Conservation (phyloP, 2,329 filamentous ascomycete genomes). For the Geosmithia morbida region DNA sequence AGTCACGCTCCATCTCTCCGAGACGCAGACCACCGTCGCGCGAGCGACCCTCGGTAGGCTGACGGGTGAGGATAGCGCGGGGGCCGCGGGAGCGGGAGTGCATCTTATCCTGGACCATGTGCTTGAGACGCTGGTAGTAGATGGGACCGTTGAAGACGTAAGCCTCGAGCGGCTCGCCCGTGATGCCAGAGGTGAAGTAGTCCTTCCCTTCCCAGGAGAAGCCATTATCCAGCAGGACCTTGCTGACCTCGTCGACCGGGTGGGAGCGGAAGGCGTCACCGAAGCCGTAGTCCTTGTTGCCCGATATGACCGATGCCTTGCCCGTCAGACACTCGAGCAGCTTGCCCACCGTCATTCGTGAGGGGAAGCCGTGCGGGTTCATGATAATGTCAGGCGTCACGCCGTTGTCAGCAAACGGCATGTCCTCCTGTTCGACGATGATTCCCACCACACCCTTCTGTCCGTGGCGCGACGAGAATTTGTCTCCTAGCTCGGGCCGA, state of each 20-base stretch:
- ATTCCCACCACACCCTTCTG: conserved; percentile 97
- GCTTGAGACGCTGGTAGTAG: conserved; percentile 98
- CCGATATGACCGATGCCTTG: conserved; percentile 79
- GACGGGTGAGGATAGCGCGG: conserved; percentile 78
- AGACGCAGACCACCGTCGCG: conserved; percentile 82
- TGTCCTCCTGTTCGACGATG: conserved; percentile 90
- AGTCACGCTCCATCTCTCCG: conserved; percentile 98
- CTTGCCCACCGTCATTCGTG: conserved; percentile 98
- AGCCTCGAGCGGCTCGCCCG: conserved; percentile 81
- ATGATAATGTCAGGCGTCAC: conserved; percentile 98
- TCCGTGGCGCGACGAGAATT: conserved; percentile 95
- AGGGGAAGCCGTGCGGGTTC: conserved; percentile 99
- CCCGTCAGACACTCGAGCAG: conserved; percentile 90
- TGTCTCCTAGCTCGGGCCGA: conserved; percentile 89
- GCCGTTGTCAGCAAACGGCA: conserved; percentile 87
- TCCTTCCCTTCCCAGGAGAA: conserved; percentile 98
- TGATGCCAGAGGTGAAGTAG: conserved; percentile 88
- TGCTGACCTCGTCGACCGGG: conserved; percentile 77
- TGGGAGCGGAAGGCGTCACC: conserved; percentile 70
- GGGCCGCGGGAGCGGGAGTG: conserved; percentile 87
- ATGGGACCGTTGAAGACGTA: conserved; percentile 99
- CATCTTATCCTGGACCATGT: conserved; percentile 99
- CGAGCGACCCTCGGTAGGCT: conserved; percentile 91
- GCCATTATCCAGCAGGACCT: conserved; percentile 70
- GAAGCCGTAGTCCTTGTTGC: conserved; percentile 74